Evolutionary conservation across 495 filamentous ascomycete species (phyloP).

Genomic region (Neurospora sp.): DNA sequence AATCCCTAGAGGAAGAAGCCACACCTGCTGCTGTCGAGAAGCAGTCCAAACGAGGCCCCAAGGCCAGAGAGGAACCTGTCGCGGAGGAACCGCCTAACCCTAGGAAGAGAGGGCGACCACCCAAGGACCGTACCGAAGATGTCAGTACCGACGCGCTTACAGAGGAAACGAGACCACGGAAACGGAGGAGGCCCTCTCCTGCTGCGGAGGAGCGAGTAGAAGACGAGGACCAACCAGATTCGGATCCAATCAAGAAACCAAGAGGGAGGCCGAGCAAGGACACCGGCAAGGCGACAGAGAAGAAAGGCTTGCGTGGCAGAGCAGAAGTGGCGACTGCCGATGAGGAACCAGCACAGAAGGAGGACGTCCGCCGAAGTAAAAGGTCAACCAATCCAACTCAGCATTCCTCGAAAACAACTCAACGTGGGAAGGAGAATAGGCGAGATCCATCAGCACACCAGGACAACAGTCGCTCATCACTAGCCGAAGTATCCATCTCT

Average conservation of each 20-base stretch:
- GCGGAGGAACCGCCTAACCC: not conserved
- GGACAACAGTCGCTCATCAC: constrained; percentile 10
- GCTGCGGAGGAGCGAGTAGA: not conserved
- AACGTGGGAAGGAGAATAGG: not conserved
- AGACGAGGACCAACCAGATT: not conserved
- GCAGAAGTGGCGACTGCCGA: not conserved
- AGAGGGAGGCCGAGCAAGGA: not conserved
- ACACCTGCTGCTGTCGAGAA: not conserved
- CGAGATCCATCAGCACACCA: not conserved
- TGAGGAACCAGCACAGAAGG: not conserved
- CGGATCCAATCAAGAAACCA: not conserved
- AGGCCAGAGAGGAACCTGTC: not conserved
- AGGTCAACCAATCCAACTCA: not conserved
- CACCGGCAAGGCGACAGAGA: not conserved
- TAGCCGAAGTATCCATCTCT: constrained; percentile 16
- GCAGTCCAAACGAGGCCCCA: not conserved
- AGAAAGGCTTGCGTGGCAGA: not conserved
- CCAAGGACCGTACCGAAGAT: not conserved
- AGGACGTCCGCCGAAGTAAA: constrained; percentile 1
- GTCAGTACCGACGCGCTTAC: not conserved
- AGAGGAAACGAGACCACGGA: constrained; percentile 8
- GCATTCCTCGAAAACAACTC: not conserved
- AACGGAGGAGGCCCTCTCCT: constrained; percentile 3
- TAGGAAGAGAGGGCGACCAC: not conserved
- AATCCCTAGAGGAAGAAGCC: not conserved